Conservation (phyloP, 805 yeast genomes). For the Candida broadrunensis region DNA sequence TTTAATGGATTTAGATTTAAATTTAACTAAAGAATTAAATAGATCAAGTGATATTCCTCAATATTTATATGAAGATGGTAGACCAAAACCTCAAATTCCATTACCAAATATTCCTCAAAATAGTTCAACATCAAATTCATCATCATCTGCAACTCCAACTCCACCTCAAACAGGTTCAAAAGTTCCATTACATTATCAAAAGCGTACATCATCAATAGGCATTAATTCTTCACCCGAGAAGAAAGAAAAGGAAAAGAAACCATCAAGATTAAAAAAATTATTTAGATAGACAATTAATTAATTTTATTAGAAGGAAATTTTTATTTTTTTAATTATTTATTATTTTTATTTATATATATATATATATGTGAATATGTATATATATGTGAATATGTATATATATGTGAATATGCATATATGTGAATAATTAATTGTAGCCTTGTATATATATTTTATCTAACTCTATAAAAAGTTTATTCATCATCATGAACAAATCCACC, state of each 20-base stretch:
- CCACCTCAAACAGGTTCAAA: constrained; percentile 9
- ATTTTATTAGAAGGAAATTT: no score
- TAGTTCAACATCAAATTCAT: constrained; percentile 3
- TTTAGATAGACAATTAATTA: constrained; percentile 24
- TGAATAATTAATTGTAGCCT: no score
- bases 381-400: no score
- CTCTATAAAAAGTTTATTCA: no score
- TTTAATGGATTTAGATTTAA: constrained; percentile 42
- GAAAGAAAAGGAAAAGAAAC: constrained; percentile 34
- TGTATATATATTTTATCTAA: no score
- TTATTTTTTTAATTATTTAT: no score
- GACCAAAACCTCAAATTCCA: constrained; percentile 9
- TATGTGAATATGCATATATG: no score
- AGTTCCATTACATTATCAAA: constrained; percentile 27
- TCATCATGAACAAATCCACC: constrained; percentile 58
- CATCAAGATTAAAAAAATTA: constrained; percentile 45
- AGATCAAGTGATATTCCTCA: constrained; percentile 41
- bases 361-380: no score
- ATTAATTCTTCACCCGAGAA: background rate
- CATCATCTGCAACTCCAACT: constrained; percentile 4
- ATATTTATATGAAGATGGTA: constrained; percentile 35
- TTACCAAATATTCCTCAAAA: constrained; percentile 2
- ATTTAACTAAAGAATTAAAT: constrained; percentile 20
- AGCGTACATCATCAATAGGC: constrained; percentile 2
- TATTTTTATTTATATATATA: no score